Evolutionary conservation across 129 eudicot species (phyloP).

Genomic region (Artemisia argyi): DNA sequence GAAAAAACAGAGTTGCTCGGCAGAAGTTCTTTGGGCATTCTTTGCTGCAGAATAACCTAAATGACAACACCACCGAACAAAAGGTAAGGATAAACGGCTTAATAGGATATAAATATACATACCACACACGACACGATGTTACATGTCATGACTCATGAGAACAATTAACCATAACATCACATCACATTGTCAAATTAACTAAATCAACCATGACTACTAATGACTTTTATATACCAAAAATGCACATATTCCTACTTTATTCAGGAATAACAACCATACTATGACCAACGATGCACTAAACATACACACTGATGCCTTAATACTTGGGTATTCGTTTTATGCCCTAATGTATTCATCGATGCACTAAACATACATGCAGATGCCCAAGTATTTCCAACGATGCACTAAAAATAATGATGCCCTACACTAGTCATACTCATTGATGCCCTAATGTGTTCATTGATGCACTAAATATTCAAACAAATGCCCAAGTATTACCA

Average conservation of each 20-base stretch:
- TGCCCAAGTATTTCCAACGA: no score
- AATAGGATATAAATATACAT: constrained; percentile 2
- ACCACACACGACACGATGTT: constrained; percentile 3
- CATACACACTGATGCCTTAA: no score
- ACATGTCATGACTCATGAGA: background rate
- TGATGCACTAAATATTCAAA: no score
- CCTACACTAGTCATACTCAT: no score
- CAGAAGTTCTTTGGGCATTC: constrained; percentile 98
- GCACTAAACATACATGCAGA: no score
- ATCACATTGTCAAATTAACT: background rate
- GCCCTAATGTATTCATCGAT: no score
- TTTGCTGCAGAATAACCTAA: constrained; percentile 88
- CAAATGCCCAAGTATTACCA: no score
- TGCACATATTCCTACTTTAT: constrained; percentile 4
- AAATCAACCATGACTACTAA: constrained; percentile 11
- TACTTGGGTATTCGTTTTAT: no score
- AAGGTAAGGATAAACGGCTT: constrained; percentile 12
- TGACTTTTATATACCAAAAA: constrained; percentile 13
- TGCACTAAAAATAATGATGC: no score
- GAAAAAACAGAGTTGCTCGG: constrained; percentile 52
- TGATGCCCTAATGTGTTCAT: no score
- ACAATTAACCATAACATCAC: constrained; percentile 3
- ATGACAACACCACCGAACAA: constrained; percentile 15
- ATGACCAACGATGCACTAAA: no score
- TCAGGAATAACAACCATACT: constrained; percentile 8